Percentiles rank a stretch among this genome's conserved stretches.
These are phyloP conservation scores for Boletus rubroflammeus DNA, from an alignment of 768 basidiomycete genomes.

Conservation along the genomic window DNA sequence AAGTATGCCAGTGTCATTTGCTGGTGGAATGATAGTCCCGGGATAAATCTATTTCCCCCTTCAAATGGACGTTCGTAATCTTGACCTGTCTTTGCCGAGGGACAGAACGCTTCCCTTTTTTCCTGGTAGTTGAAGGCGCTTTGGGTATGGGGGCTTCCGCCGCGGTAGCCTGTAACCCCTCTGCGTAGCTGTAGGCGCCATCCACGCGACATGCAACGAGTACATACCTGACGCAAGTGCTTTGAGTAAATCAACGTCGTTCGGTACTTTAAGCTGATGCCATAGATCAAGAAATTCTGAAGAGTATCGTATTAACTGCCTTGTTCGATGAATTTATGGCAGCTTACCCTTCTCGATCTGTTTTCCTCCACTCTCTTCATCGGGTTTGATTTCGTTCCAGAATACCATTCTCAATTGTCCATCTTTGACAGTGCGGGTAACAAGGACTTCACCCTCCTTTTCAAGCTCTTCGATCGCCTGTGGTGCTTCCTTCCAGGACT, in stretches of 20 bases:
- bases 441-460: conserved; percentile 81
- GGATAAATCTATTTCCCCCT: conserved; percentile 80
- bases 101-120: conserved; percentile 76
- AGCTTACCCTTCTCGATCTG: conserved; percentile 75
- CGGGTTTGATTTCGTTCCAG: conserved; percentile 85
- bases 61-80: conserved; percentile 87
- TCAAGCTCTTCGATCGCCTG: conserved; percentile 86
- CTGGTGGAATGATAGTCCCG: conserved; percentile 52
- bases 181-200: conserved; percentile 33
- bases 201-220: background rate
- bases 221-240: conserved; percentile 68
- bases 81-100: conserved; percentile 72
- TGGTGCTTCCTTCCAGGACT: conserved; percentile 88
- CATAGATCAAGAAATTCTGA: conserved; percentile 86
- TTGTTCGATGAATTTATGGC: background rate
- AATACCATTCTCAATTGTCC: conserved; percentile 82
- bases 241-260: conserved; percentile 76
- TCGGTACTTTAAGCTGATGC: conserved; percentile 81
- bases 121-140: conserved; percentile 59
- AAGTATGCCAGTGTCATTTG: conserved; percentile 11
- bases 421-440: conserved; percentile 83
- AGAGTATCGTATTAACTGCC: conserved; percentile 4
- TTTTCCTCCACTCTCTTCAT: conserved; percentile 65
- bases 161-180: conserved; percentile 78
- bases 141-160: conserved; percentile 57